Base-by-base conservation (phyloP, 2,329 filamentous ascomycete species). In the Exophiala xenobiotica region DNA sequence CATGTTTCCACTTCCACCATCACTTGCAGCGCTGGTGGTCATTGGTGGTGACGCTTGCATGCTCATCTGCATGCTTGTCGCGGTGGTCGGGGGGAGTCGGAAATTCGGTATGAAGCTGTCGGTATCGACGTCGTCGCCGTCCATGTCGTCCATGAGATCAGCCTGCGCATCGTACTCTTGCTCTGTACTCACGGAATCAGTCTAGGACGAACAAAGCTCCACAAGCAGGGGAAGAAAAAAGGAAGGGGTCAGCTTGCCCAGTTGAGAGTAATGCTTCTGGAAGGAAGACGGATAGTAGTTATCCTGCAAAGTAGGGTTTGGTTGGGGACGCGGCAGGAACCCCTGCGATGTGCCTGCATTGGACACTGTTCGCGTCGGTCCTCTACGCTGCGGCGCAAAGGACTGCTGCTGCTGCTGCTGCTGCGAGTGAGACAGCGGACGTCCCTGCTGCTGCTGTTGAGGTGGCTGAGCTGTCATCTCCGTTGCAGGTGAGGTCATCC, bases 121-220 rank as follows among this genome's bases (percentile, higher is more conserved):
- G 38, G 84, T 80, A 35, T 83, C 84, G 49, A 86, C 80, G 8
- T 90, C 85, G 59, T 84, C 78, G 67, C 76, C 81, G 63, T 88
- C 85, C 61, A 84, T 75, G 55, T 95, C 88, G 65, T 96, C 91
- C 69, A 95, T 83, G 79, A 95, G 88, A 64, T 92, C 90, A 69
- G 82, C 82, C 73, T 90, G 88, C 49, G 89, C 87, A 69, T 96
- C 91, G 74, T 96, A 97, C 77, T 97, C 92, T 79, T 95, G 90
- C 76, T 97, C 92, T 96, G 76, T 77, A 79, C 65, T 75, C 73
- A 83, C 70, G 73, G 68, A 78, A 80, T 87, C 76, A 86, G 79
- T 75, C 78, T 83, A 82, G 79, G 78, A 83, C 78, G 78, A 76
- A 79, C 78, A 83, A 68, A 81, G 77, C 74, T 80, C 78, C 75